These are phyloP conservation scores for Claviceps fusiformis DNA, from an alignment of 2,329 filamentous ascomycete genomes.

Conservation along the genomic window DNA sequence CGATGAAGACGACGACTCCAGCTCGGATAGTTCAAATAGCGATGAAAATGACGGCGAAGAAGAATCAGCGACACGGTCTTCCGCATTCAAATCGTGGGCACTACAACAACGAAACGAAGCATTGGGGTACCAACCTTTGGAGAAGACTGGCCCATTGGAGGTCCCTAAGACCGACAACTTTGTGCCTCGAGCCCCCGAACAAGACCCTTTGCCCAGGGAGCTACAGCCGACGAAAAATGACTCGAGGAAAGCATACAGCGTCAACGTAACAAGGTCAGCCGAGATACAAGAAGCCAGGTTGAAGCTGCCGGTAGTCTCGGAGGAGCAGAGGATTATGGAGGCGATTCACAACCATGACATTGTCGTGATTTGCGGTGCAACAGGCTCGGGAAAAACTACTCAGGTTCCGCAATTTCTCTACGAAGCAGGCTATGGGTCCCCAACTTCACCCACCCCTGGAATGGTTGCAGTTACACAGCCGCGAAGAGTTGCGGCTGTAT, in stretches of 20 bases:
- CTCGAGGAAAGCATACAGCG: constrained; percentile 60
- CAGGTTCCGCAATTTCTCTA: constrained; percentile 94
- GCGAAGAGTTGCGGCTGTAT: constrained; percentile 85
- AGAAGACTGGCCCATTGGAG: constrained; percentile 28
- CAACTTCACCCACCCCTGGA: constrained; percentile 66
- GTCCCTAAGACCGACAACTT: constrained; percentile 50
- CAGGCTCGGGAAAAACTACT: constrained; percentile 94
- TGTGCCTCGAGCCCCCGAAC: constrained; percentile 50
- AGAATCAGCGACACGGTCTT: constrained; percentile 24
- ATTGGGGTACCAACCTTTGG: constrained; percentile 47
- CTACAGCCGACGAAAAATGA: constrained; percentile 46
- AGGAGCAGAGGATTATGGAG: constrained; percentile 97
- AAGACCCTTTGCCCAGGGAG: constrained; percentile 57
- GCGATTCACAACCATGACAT: constrained; percentile 84
- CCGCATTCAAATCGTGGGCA: constrained; percentile 90
- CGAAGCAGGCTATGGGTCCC: constrained; percentile 79
- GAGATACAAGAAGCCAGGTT: constrained; percentile 69
- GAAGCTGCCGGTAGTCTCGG: constrained; percentile 76
- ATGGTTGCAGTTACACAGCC: constrained; percentile 95
- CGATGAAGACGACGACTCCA: constrained; percentile 18
- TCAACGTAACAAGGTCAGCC: constrained; percentile 53
- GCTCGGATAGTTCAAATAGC: constrained; percentile 16
- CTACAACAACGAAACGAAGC: constrained; percentile 73
- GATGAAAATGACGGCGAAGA: constrained; percentile 16
- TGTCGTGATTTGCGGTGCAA: constrained; percentile 86